Conservation (phyloP, 306 rosid genomes). For the Acacia melanoxylon region DNA sequence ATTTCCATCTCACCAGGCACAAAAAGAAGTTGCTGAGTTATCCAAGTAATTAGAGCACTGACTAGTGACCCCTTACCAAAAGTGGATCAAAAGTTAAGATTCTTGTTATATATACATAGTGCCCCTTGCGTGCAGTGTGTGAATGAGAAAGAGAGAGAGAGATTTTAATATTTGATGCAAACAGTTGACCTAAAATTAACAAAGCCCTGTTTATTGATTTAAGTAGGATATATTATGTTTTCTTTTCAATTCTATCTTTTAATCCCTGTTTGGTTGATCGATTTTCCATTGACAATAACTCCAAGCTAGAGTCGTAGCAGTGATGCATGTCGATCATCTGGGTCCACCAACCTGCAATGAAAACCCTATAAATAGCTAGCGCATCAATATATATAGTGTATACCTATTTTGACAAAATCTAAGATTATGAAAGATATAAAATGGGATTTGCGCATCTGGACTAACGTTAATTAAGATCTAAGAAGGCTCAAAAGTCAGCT, state of each 20-base stretch:
- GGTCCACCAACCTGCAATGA: neutral
- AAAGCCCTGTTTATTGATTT: neutral
- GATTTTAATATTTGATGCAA: neutral
- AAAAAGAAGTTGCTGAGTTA: neutral
- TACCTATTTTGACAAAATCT: neutral
- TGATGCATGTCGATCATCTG: neutral
- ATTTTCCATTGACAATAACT: conserved; percentile 10
- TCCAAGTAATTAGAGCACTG: neutral
- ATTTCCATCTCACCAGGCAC: neutral
- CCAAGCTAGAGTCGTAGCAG: neutral
- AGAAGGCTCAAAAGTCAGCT: too few species aligned
- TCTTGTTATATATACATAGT: neutral
- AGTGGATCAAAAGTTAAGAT: neutral
- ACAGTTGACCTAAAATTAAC: neutral
- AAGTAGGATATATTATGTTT: neutral
- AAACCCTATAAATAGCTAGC: neutral
- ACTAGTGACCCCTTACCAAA: neutral
- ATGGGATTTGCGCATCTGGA: neutral
- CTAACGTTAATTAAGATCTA: too few species aligned
- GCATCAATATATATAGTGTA: neutral
- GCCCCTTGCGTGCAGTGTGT: neutral
- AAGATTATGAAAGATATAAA: neutral
- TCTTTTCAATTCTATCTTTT: neutral
- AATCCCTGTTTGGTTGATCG: neutral
- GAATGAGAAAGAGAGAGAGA: neutral